Evolutionary conservation across 371 early-diverging fungal species (phyloP).

Genomic region (Enterocytospora artemiae): DNA sequence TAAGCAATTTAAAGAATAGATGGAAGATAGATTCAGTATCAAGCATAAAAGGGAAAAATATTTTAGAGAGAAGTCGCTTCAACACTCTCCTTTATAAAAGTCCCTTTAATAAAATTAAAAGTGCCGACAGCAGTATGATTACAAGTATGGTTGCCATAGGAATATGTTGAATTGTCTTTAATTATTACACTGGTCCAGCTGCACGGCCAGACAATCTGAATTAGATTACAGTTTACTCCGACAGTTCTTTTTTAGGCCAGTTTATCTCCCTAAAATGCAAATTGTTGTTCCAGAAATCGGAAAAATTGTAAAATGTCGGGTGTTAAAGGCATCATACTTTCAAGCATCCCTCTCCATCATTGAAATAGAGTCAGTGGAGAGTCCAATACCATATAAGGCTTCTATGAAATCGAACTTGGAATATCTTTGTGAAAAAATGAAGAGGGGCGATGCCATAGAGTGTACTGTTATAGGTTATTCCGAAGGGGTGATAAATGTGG

Average conservation of each 20-base stretch:
- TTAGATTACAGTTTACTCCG: no score
- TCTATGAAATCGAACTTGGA: slow-evolving; percentile 6
- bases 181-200: no score
- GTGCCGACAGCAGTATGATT: no score
- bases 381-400: slow-evolving; percentile 13
- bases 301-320: slow-evolving; percentile 4
- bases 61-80: no score
- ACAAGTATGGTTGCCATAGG: no score
- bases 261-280: no score
- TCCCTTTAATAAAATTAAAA: no score
- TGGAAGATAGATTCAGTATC: not conserved
- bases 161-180: no score
- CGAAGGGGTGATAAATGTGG: slow-evolving; percentile 18
- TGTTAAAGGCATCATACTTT: slow-evolving; percentile 14
- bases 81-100: no score
- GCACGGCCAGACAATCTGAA: no score
- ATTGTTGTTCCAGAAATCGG: slow-evolving; percentile 41
- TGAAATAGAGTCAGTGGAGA: slow-evolving; percentile 11
- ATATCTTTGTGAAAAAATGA: slow-evolving; percentile 18
- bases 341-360: slow-evolving; percentile 16
- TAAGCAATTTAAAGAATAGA: not conserved
- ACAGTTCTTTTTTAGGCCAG: no score
- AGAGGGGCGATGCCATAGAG: slow-evolving; percentile 7
- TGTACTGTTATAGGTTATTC: slow-evolving; percentile 24
- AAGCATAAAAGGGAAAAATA: not conserved